Percentiles rank a stretch among this genome's conserved stretches.
Evolutionary conservation across 1,284 basidiomycete species (phyloP).

Genomic region (Phellinidium pouzarii): DNA sequence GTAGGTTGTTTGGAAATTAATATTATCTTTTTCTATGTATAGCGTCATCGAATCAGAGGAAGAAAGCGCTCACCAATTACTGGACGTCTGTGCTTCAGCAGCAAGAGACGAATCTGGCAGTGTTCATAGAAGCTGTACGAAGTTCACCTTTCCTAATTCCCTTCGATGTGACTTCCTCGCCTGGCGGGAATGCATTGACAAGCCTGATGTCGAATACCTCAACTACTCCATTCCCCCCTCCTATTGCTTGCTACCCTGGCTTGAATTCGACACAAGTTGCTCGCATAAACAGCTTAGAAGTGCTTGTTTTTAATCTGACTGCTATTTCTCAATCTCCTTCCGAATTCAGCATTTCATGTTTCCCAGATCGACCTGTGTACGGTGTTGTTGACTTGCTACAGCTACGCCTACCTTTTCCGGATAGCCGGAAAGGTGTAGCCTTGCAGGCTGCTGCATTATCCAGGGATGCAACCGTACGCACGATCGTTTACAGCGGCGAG

Average conservation of each 20-base stretch:
- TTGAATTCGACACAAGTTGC: constrained; percentile 35
- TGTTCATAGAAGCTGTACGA: constrained; percentile 41
- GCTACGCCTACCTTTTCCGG: constrained; percentile 49
- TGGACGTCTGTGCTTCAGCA: constrained; percentile 51
- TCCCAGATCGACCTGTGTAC: constrained; percentile 49
- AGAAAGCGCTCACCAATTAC: constrained; percentile 42
- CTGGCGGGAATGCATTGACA: constrained; percentile 29
- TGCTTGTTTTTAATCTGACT: constrained; percentile 42
- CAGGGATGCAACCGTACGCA: constrained; percentile 38
- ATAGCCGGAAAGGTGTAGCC: constrained; percentile 35
- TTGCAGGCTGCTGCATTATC: constrained; percentile 45
- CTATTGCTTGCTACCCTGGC: constrained; percentile 52
- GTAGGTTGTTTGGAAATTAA: background rate
- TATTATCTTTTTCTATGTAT: constrained; percentile 11
- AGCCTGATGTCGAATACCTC: constrained; percentile 36
- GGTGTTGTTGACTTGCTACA: constrained; percentile 52
- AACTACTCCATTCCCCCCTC: constrained; percentile 46
- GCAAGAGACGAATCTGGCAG: constrained; percentile 33
- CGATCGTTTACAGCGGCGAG: constrained; percentile 43
- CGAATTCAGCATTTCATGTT: constrained; percentile 44
- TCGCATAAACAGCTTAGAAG: constrained; percentile 42
- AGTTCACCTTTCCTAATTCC: constrained; percentile 50
- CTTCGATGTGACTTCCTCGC: constrained; percentile 43
- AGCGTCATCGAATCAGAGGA: constrained; percentile 52
- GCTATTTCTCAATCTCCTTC: constrained; percentile 26